Percentiles rank a stretch among this genome's conserved stretches.
Evolutionary conservation across 257 asterid species (phyloP).

Genomic region (Lycium barbarum): DNA sequence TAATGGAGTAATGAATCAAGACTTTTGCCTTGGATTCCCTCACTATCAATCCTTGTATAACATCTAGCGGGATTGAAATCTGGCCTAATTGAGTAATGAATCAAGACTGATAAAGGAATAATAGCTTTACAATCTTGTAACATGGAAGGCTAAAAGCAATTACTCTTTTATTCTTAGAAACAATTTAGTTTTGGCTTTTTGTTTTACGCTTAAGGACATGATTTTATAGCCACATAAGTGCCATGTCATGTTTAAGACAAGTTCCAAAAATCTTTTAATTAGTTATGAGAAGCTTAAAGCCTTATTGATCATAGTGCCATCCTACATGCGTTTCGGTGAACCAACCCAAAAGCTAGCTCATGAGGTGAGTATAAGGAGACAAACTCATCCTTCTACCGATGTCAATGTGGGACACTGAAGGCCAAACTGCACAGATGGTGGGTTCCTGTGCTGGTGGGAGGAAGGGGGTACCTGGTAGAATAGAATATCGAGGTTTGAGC

Average conservation of each 20-base stretch:
- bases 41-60: background rate
- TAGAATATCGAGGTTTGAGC: background rate
- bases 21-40: background rate
- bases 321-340: background rate
- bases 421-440: background rate
- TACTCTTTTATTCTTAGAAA: background rate
- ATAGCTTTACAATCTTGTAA: background rate
- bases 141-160: background rate
- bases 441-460: background rate
- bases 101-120: background rate
- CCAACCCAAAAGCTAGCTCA: background rate
- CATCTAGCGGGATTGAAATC: background rate
- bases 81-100: background rate
- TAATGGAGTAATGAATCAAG: background rate
- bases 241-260: background rate
- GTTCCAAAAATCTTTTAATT: background rate
- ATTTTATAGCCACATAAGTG: background rate
- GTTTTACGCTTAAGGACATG: background rate
- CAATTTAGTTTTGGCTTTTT: background rate
- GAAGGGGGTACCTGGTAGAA: background rate
- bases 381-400: background rate
- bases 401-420: background rate
- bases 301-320: background rate
- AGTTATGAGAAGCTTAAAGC: slow-evolving; percentile 3
- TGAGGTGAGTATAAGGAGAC: background rate